These are phyloP conservation scores for Neurospora tetrasperma DNA, from an alignment of 495 filamentous ascomycete genomes.

Conservation along the genomic window DNA sequence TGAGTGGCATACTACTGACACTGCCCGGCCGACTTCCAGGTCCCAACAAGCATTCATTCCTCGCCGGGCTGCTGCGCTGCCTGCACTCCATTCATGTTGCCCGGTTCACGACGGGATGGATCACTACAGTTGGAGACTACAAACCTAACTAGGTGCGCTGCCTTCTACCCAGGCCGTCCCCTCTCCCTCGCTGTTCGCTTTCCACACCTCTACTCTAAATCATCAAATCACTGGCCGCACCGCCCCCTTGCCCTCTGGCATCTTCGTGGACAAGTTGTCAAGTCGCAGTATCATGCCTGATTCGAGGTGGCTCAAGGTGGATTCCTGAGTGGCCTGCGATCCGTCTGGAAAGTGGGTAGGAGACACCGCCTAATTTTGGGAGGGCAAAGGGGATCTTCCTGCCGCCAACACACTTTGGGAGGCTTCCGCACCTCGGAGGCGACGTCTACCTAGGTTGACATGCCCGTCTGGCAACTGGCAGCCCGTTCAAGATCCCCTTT, in stretches of 20 bases:
- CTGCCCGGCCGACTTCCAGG: background rate
- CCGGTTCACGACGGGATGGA: background rate
- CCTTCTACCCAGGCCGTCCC: background rate
- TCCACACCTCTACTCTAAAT: background rate
- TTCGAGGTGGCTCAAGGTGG: background rate
- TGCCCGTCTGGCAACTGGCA: background rate
- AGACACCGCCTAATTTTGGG: conserved; percentile 30
- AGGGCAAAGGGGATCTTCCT: conserved; percentile 23
- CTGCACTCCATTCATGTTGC: background rate
- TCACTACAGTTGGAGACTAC: background rate
- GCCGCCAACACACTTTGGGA: conserved; percentile 20
- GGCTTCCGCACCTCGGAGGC: conserved; percentile 1
- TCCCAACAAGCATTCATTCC: background rate
- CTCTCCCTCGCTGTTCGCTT: background rate
- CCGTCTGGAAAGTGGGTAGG: conserved; percentile 8
- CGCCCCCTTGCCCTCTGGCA: conserved; percentile 7
- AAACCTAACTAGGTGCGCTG: background rate
- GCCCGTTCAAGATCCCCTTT: background rate
- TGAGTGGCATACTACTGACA: background rate
- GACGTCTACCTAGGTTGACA: background rate
- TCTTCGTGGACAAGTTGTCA: background rate
- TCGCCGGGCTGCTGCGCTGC: background rate
- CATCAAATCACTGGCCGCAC: conserved; percentile 7
- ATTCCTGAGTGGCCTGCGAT: background rate
- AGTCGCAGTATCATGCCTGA: background rate